Conservation (phyloP, 2,329 filamentous ascomycete genomes). For the Cladorrhinum sp. region DNA sequence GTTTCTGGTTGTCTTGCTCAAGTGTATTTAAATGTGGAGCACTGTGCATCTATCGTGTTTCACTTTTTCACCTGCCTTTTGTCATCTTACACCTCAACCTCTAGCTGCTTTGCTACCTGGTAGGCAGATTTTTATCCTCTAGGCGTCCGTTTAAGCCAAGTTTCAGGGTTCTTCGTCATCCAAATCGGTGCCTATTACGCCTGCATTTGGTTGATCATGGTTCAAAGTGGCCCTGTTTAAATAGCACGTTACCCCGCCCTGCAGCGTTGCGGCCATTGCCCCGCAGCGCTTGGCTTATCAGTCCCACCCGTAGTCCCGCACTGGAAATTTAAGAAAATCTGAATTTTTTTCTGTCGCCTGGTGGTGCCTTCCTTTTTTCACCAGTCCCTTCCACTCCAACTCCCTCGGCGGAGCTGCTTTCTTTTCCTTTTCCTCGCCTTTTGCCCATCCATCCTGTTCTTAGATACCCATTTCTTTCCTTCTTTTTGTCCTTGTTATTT, state of each 20-base stretch:
- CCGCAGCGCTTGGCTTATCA: constrained; percentile 19
- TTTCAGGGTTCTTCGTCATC: no score
- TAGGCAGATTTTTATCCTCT: no score
- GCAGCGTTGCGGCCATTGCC: constrained; percentile 10
- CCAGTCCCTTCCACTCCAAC: neutral
- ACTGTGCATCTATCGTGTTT: no score
- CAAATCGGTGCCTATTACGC: no score
- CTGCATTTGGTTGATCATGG: no score
- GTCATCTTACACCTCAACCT: no score
- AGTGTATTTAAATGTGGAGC: no score
- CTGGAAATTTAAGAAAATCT: constrained; percentile 20
- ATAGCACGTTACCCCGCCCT: neutral
- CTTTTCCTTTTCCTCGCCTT: constrained; percentile 15
- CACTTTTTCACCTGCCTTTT: no score
- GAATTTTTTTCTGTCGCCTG: constrained; percentile 14
- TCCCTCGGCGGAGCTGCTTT: constrained; percentile 11
- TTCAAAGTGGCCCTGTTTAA: neutral
- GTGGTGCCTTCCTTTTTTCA: constrained; percentile 12
- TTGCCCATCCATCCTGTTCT: constrained; percentile 13
- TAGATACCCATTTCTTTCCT: constrained; percentile 19
- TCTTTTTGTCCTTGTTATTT: constrained; percentile 19
- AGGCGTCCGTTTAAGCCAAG: no score
- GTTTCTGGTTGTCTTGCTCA: no score
- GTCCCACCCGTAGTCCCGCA: constrained; percentile 23
- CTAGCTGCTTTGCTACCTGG: no score